A percentile compares a stretch with the other conserved stretches of the same genome.
Conservation (phyloP, 805 yeast genomes). For the Komagataella populi region DNA sequence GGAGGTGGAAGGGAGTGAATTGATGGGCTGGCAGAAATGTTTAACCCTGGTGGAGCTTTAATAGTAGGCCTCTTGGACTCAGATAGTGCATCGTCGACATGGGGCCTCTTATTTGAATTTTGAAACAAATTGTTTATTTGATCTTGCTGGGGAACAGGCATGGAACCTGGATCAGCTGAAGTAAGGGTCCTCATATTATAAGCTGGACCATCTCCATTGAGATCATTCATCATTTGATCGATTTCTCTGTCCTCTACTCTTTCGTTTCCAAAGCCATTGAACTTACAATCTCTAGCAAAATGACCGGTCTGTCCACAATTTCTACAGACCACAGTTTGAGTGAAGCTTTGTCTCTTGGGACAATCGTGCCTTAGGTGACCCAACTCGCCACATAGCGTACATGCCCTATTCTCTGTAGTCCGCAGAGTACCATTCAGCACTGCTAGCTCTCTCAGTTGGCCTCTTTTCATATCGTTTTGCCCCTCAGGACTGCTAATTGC, state of each 20-base stretch:
- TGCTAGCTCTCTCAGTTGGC: slow-evolving; percentile 85
- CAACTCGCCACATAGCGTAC: slow-evolving; percentile 49
- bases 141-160: background rate
- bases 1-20: slow-evolving; percentile 12
- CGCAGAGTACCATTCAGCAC: slow-evolving; percentile 88
- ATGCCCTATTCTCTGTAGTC: slow-evolving; percentile 47
- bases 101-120: slow-evolving; percentile 1
- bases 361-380: slow-evolving; percentile 59
- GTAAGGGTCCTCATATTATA: slow-evolving; percentile 4
- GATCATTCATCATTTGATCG: slow-evolving; percentile 35
- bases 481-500: slow-evolving; percentile 89
- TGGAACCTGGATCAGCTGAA: slow-evolving; percentile 1
- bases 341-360: slow-evolving; percentile 38
- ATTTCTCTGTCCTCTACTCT: slow-evolving; percentile 30
- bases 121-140: background rate
- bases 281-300: slow-evolving; percentile 71
- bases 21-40: slow-evolving; percentile 11
- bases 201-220: slow-evolving; percentile 17
- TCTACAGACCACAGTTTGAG: slow-evolving; percentile 51
- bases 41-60: slow-evolving; percentile 13
- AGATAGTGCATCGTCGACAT: slow-evolving; percentile 2
- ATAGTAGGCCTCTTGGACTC: background rate
- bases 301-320: slow-evolving; percentile 80
- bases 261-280: slow-evolving; percentile 8
- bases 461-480: slow-evolving; percentile 81